These are phyloP conservation scores for Naegleria fowleri DNA, from an alignment of 208 protist genomes.

Conservation along the genomic window DNA sequence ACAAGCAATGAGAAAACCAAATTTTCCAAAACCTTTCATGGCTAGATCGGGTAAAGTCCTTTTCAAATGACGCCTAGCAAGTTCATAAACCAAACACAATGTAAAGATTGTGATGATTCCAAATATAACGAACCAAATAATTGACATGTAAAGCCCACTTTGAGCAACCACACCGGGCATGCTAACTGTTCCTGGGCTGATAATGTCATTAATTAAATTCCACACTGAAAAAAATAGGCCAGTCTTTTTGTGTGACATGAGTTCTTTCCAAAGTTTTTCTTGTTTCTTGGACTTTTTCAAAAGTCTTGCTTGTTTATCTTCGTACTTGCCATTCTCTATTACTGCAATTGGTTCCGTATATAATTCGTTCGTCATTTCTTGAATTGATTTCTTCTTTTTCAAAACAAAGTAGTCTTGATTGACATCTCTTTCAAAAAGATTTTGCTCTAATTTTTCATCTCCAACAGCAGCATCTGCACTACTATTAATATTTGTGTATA, in stretches of 20 bases:
- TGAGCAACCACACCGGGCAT: background rate
- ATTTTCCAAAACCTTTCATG: background rate
- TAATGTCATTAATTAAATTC: conserved; percentile 22
- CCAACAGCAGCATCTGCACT: background rate
- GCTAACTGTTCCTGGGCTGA: background rate
- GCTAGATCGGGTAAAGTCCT: background rate
- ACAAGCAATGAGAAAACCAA: conserved; percentile 1
- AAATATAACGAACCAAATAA: background rate
- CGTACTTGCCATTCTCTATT: background rate
- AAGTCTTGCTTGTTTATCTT: background rate
- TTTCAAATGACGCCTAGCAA: background rate
- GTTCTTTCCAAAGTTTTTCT: background rate
- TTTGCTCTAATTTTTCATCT: too few relatives aligned
- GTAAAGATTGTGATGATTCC: background rate
- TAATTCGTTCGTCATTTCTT: background rate
- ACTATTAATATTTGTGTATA: background rate
- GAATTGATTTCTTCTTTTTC: background rate
- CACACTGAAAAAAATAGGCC: conserved; percentile 19
- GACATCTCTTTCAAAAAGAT: background rate
- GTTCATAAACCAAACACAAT: background rate
- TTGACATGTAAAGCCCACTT: background rate
- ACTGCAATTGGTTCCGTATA: background rate
- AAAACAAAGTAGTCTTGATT: background rate
- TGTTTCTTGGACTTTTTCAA: background rate
- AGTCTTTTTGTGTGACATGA: background rate